Base-by-base conservation (phyloP, 2,329 filamentous ascomycete genomes). In the Colletotrichum sp. region DNA sequence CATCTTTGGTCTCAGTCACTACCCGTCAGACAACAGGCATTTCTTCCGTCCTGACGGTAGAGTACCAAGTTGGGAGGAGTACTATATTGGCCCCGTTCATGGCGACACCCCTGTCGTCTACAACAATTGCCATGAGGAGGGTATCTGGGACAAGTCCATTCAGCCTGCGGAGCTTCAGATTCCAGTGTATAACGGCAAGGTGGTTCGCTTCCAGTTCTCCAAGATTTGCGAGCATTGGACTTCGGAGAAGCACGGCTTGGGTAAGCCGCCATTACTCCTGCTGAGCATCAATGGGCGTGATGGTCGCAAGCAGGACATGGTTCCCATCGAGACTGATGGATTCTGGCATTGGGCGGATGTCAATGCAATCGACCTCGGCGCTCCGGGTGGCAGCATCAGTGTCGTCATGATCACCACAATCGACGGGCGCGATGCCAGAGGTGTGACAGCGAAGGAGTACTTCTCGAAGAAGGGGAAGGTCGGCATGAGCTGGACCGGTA, bases 331-430 rank as follows among this genome's bases (percentile, higher is more conserved):
- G 66, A 94, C 91, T n/a, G 94, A 96, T 76, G 95, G 94, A 16
- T 94, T 90, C 81, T 92, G 93, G 85, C 98, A 94, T 91, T 98
- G 95, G 92, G 85, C 92, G 3, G 96, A 98, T 84, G 90, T 98
- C 6, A 87, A 89, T 30, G 89, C 92, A 1, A 84, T 87, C 36
- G 90, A 93, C 73, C 85, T 98, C 25, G 95, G 95, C 1, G 88
- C 87, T 0, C 90, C 92, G 0, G 95, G 95, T 0, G 92, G 96
- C 84, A 91, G 89, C 69, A 86, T 96, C 8, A 89, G 89, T 78
- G 84, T 97, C 34, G 90, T 90, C 73, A 90, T 91, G 25, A 87
- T 98, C 49, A 90, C 82, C 13, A 85, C 81, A 76, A 81, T 91
- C 6, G 87, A 89, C 63, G 86, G 85, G 6, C 82, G 82, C 66